phyloP scores from a whole-genome alignment of 768 basidiomycete species.

The Suillus clintonianus region DNA sequence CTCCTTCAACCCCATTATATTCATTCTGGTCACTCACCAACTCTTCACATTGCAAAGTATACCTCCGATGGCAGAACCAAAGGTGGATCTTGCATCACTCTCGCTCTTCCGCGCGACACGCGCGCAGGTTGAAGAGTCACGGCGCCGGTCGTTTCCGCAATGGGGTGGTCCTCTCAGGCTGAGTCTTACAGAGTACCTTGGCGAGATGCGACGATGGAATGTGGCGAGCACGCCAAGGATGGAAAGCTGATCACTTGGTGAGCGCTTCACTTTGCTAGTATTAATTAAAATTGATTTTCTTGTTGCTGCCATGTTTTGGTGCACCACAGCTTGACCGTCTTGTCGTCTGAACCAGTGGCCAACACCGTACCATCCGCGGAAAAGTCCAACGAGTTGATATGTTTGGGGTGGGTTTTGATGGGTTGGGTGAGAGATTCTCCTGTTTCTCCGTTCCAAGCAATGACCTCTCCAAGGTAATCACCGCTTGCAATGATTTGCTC shows the following conservation, averaged over 20 bases:
- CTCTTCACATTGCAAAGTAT: background rate
- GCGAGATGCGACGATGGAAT: conserved; percentile 41
- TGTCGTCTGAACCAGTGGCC: too few species aligned
- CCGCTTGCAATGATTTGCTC: too few species aligned
- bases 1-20: background rate
- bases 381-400: too few species aligned
- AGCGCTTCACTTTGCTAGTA: background rate
- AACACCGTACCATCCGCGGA: too few species aligned
- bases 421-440: too few species aligned
- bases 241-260: conserved; percentile 56
- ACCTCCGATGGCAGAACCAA: background rate
- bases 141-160: conserved; percentile 37
- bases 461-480: too few species aligned
- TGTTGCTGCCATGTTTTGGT: too few species aligned
- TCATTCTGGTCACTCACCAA: background rate
- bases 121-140: conserved; percentile 44
- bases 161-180: conserved; percentile 51
- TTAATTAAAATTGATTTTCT: too few species aligned
- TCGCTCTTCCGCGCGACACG: conserved; percentile 51
- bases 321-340: too few species aligned
- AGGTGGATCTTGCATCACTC: conserved; percentile 24
- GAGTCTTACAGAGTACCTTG: conserved; percentile 48
- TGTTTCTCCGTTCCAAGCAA: too few species aligned
- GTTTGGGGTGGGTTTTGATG: too few species aligned
- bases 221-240: conserved; percentile 43